phyloP scores from a whole-genome alignment of 768 basidiomycete genomes.

The Inosperma sp. region DNA sequence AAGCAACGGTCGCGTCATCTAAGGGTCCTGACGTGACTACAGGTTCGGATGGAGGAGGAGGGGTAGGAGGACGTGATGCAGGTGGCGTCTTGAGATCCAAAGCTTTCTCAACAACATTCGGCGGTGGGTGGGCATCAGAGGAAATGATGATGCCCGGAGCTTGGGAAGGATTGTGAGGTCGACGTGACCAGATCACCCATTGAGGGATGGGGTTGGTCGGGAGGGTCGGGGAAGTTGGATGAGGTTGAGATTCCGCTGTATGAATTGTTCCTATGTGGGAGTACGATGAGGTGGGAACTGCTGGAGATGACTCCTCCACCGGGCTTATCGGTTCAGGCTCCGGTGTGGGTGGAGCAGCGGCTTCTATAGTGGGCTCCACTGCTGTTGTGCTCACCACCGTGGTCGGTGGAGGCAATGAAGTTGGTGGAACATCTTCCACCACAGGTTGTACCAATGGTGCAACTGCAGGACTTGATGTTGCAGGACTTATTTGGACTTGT shows the following conservation, averaged over 20 bases:
- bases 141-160: slow-evolving; percentile 75
- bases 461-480: slow-evolving; percentile 4
- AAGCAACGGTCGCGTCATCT: slow-evolving; percentile 5
- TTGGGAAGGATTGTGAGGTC: slow-evolving; percentile 55
- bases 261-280: slow-evolving; percentile 29
- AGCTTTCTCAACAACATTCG: slow-evolving; percentile 52
- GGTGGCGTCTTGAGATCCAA: slow-evolving; percentile 50
- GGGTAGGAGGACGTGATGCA: slow-evolving; percentile 31
- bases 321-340: neutral
- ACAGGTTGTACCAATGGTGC: neutral
- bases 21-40: neutral
- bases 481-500: slow-evolving; percentile 5
- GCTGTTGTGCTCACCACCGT: neutral
- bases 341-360: neutral
- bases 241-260: slow-evolving; percentile 16
- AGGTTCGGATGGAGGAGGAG: neutral
- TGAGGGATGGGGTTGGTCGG: slow-evolving; percentile 16
- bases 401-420: slow-evolving; percentile 1
- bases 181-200: slow-evolving; percentile 72
- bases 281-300: slow-evolving; percentile 17
- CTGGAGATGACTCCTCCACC: neutral
- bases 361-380: neutral
- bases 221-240: slow-evolving; percentile 11
- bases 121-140: slow-evolving; percentile 56
- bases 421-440: neutral